Base-by-base conservation (phyloP, 176 grass and related monocot genomes). In the Tillandsia leiboldiana region DNA sequence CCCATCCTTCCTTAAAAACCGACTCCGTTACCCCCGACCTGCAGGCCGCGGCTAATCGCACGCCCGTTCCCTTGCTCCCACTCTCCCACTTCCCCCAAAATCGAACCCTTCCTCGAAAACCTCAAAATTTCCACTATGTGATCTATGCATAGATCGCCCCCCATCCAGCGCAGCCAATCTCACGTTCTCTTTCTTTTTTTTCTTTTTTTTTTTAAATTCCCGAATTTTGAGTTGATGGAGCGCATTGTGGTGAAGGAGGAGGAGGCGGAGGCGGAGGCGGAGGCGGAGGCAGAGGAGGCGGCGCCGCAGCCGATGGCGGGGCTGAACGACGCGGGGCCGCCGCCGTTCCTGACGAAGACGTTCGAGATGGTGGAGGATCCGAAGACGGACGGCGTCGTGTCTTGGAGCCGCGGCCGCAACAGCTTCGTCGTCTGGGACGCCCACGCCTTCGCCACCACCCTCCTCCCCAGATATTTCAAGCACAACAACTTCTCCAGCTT, bases 401-500 rank as follows among this genome's bases (percentile, higher is more conserved):
- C 90, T 14, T 94, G 90, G 86, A 82, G 81, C n/a, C 29, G 48
- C 66, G 69, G 15, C 73, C 79, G 83, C 53, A 81, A 67, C 51
- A 94, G 90, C 77, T 94, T 94, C 77, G 58, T 94, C 27, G 90
- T 94, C 63, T 94, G 90, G 90, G 87, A 94, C 74, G 80, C 74
- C 52, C 77, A 77, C 0, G 80, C 84, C 29, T 94, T 94, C 79
- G 88, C 90, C 0, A 42, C 76, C 49, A 82, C 78, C 71, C 77
- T 94, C 72, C 80, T 94, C 68, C 90, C 90, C n/a, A 87, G 77
- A 76, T 94, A 89, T 78, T 94, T 94, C 90, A 94, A 89, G 83
- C 90, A 94, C 80, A 94, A 87, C 82, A 94, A 94, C 79, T 94
- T 94, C 83, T 94, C 90, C 24, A 94, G 90, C 75, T 94, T 94